These are phyloP conservation scores for Phytophthora hybrid DNA, from an alignment of 352 stramenopile species.

Conservation along the genomic window DNA sequence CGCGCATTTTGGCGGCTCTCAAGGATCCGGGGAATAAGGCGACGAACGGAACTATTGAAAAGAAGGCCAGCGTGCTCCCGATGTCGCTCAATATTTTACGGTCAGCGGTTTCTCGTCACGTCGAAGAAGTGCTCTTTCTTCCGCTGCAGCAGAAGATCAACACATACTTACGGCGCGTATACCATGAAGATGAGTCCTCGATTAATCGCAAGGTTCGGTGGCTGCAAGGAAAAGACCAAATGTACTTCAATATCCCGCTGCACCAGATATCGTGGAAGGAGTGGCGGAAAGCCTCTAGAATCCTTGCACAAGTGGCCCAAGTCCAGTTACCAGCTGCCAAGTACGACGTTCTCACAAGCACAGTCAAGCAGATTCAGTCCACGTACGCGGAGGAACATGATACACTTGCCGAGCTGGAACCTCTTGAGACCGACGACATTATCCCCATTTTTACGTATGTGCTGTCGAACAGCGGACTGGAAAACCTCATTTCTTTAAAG, in stretches of 20 bases:
- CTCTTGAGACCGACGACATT: conserved; percentile 85
- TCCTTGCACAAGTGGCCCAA: conserved; percentile 69
- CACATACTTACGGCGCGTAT: conserved; percentile 60
- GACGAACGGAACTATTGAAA: conserved; percentile 23
- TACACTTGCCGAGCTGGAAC: conserved; percentile 54
- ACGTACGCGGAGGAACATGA: conserved; percentile 83
- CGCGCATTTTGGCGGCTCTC: conserved; percentile 65
- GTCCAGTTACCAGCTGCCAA: conserved; percentile 72
- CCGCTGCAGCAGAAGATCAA: conserved; percentile 75
- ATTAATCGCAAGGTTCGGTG: conserved; percentile 90
- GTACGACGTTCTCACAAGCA: conserved; percentile 80
- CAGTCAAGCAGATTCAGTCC: conserved; percentile 79
- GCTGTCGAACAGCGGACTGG: conserved; percentile 85
- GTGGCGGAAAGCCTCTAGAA: conserved; percentile 78
- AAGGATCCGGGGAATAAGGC: conserved; percentile 54
- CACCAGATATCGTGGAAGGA: conserved; percentile 88
- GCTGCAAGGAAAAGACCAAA: conserved; percentile 92
- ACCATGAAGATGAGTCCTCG: conserved; percentile 78
- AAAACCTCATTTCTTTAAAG: conserved; percentile 87
- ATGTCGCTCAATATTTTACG: conserved; percentile 68
- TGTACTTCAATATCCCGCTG: conserved; percentile 89
- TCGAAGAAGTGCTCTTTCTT: conserved; percentile 83
- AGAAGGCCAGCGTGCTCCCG: conserved; percentile 35
- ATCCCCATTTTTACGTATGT: conserved; percentile 92
- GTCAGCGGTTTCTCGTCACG: conserved; percentile 73